These are phyloP conservation scores for Aspergillus proliferans DNA, from an alignment of 2,329 filamentous ascomycete genomes.

Conservation along the genomic window DNA sequence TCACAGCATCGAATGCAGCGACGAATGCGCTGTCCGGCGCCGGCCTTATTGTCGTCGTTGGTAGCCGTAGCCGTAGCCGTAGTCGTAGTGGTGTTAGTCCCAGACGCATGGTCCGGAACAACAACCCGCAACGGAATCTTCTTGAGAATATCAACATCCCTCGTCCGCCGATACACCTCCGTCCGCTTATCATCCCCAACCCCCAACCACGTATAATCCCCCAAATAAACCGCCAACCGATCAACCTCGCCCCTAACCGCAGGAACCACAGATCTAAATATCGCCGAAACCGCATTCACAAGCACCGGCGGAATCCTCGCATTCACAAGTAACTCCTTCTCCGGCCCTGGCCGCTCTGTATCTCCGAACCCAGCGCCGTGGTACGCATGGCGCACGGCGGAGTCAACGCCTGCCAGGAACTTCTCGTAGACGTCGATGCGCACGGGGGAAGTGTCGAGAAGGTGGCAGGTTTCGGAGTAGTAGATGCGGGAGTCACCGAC, in stretches of 20 bases:
- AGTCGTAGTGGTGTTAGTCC: background rate
- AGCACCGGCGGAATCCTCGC: constrained; percentile 48
- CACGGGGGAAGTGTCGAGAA: constrained; percentile 48
- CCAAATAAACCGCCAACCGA: constrained; percentile 63
- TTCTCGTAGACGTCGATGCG: constrained; percentile 58
- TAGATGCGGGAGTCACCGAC: constrained; percentile 35
- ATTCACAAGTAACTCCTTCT: constrained; percentile 50
- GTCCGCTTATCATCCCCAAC: constrained; percentile 54
- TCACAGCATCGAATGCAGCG: constrained; percentile 56
- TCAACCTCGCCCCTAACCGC: constrained; percentile 57
- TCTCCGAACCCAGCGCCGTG: constrained; percentile 40
- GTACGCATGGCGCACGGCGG: constrained; percentile 57
- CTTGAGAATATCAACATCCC: constrained; percentile 54
- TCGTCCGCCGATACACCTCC: constrained; percentile 55
- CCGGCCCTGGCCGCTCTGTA: constrained; percentile 42
- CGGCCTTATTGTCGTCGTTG: constrained; percentile 4
- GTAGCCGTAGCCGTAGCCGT: background rate
- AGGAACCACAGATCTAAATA: constrained; percentile 48
- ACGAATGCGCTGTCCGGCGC: constrained; percentile 25
- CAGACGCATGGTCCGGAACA: background rate
- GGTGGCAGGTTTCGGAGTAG: constrained; percentile 51
- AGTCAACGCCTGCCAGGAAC: constrained; percentile 59
- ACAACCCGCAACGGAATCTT: constrained; percentile 35
- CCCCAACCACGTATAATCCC: constrained; percentile 64
- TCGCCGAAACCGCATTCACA: constrained; percentile 40